Evolutionary conservation across 2,329 filamentous ascomycete genomes (phyloP).

Genomic region (Aspergillus proliferans): DNA sequence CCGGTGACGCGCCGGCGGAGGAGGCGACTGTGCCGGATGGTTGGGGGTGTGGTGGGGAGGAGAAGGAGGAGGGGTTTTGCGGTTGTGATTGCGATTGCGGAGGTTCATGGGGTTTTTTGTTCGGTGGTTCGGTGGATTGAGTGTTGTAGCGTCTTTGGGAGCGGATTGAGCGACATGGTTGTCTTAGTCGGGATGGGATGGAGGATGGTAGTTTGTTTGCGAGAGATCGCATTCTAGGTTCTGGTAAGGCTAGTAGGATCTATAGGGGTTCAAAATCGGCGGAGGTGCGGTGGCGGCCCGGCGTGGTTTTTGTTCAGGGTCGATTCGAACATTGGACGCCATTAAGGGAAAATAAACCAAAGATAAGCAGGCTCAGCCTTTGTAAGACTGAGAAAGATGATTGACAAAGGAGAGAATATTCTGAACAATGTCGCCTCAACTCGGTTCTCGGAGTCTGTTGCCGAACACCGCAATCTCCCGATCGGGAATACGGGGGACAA

Average conservation of each 20-base stretch:
- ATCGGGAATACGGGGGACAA: neutral
- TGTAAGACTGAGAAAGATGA: neutral
- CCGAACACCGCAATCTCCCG: neutral
- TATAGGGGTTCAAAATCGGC: slow-evolving; percentile 1
- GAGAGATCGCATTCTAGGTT: no score
- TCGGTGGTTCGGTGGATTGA: slow-evolving; percentile 1
- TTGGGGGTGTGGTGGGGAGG: slow-evolving; percentile 1
- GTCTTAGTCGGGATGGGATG: no score
- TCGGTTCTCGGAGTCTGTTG: neutral
- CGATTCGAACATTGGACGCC: neutral
- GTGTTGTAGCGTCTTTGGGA: slow-evolving; percentile 9
- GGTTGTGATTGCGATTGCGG: neutral
- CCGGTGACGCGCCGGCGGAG: slow-evolving; percentile 17
- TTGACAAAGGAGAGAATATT: neutral
- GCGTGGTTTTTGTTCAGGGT: neutral
- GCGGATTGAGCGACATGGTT: slow-evolving; percentile 4
- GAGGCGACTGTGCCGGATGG: slow-evolving; percentile 10
- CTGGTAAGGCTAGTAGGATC: no score
- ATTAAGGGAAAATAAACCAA: neutral
- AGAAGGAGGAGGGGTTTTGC: slow-evolving; percentile 2
- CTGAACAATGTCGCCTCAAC: neutral
- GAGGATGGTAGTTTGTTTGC: no score
- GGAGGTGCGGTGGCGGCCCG: slow-evolving; percentile 6
- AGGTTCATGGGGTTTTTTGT: neutral
- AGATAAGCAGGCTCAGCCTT: neutral